Percentiles rank a stretch among this genome's conserved stretches.
Conservation (phyloP, 768 basidiomycete genomes). For the Boletus rex-veris region DNA sequence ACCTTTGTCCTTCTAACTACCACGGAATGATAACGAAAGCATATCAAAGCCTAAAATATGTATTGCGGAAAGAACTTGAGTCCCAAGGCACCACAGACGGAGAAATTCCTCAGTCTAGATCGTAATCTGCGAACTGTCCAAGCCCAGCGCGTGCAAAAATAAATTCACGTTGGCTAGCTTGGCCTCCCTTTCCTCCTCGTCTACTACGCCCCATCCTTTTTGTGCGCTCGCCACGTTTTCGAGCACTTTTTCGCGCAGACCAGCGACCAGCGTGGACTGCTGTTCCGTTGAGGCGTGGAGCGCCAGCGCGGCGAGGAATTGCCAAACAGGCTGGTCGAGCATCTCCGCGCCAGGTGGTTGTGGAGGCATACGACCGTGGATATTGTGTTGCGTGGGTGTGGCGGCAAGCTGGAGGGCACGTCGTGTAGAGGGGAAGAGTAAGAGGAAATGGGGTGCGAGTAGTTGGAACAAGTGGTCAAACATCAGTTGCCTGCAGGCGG, state of each 20-base stretch:
- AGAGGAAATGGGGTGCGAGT: constrained; percentile 69
- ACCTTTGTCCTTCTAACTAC: constrained; percentile 19
- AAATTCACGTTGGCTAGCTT: constrained; percentile 93
- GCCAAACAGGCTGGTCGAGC: constrained; percentile 91
- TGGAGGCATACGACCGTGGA: constrained; percentile 57
- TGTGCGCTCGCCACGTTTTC: constrained; percentile 82
- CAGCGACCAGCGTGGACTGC: constrained; percentile 81
- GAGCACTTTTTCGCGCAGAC: constrained; percentile 88
- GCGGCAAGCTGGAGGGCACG: constrained; percentile 43
- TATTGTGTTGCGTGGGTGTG: constrained; percentile 33
- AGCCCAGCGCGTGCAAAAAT: constrained; percentile 76
- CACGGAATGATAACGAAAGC: constrained; percentile 4
- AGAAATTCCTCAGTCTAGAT: constrained; percentile 22
- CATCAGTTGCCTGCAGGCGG: constrained; percentile 66
- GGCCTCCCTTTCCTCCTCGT: constrained; percentile 70
- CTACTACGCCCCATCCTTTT: constrained; percentile 61
- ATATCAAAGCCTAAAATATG: constrained; percentile 5
- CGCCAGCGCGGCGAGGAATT: constrained; percentile 86
- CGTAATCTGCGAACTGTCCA: constrained; percentile 71
- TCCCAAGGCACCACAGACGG: no score
- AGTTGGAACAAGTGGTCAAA: constrained; percentile 85
- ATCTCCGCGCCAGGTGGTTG: constrained; percentile 54
- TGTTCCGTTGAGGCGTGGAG: constrained; percentile 81
- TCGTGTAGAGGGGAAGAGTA: constrained; percentile 89
- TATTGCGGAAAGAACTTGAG: neutral